Evolutionary conservation across 1,284 basidiomycete genomes (phyloP).

Genomic region (Cerrena zonata): DNA sequence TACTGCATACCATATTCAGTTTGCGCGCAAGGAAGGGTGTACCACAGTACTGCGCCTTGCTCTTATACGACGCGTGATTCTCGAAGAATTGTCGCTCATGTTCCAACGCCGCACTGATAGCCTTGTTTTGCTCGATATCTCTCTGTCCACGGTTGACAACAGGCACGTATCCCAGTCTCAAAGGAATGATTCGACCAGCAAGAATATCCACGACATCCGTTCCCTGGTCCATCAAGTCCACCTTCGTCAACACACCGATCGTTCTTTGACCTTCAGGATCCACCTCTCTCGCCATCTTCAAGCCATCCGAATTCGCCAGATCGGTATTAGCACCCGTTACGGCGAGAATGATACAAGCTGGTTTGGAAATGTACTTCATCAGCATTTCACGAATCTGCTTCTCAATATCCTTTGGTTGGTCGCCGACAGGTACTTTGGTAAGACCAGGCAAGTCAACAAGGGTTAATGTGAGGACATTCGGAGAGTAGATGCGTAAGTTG

Average conservation of each 20-base stretch:
- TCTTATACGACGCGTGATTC: constrained; percentile 85
- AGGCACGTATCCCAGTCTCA: constrained; percentile 93
- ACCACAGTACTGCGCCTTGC: constrained; percentile 93
- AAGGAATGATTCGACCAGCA: constrained; percentile 90
- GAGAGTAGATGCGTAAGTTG: constrained; percentile 94
- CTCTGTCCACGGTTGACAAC: constrained; percentile 97
- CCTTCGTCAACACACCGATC: constrained; percentile 96
- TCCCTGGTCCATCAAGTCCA: constrained; percentile 95
- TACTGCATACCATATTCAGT: constrained; percentile 77
- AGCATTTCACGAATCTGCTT: constrained; percentile 97
- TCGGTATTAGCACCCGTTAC: constrained; percentile 96
- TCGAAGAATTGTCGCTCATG: constrained; percentile 91
- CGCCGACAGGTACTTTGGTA: constrained; percentile 94
- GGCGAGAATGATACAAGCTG: constrained; percentile 85
- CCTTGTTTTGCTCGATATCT: constrained; percentile 86
- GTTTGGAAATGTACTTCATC: constrained; percentile 90
- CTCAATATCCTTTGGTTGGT: constrained; percentile 97
- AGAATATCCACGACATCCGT: constrained; percentile 98
- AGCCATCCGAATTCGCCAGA: constrained; percentile 95
- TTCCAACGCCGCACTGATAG: constrained; percentile 82
- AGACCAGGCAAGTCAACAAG: constrained; percentile 95
- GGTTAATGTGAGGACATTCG: constrained; percentile 93
- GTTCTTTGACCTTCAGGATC: constrained; percentile 94
- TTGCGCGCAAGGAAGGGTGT: constrained; percentile 96
- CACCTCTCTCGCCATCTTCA: constrained; percentile 94